Evolutionary conservation across 2,329 filamentous ascomycete genomes (phyloP).

Genomic region (Xylariales sp.): DNA sequence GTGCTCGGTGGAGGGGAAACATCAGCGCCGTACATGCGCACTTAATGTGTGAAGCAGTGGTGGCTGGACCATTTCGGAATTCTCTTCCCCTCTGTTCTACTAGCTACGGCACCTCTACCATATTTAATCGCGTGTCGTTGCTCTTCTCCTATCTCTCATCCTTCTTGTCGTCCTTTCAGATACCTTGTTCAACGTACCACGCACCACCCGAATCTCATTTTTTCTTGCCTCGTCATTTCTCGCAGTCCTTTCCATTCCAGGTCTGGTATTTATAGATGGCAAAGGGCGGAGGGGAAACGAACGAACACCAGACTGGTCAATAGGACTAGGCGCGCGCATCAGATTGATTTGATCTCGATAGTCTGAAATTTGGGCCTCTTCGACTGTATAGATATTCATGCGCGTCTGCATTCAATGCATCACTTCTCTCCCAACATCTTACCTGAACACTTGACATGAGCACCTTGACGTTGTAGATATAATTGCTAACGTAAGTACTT

Average conservation of each 20-base stretch:
- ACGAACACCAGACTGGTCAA: constrained; percentile 17
- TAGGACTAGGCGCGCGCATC: constrained; percentile 18
- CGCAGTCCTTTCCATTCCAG: constrained; percentile 14
- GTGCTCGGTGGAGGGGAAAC: constrained; percentile 21
- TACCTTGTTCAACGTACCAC: constrained; percentile 57
- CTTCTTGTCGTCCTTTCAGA: constrained; percentile 34
- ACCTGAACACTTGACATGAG: too few relatives aligned
- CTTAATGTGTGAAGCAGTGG: constrained; percentile 33
- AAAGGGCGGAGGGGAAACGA: constrained; percentile 17
- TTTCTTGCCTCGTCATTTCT: constrained; percentile 14
- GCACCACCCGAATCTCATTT: constrained; percentile 13
- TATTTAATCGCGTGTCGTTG: constrained; percentile 33
- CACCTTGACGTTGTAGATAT: too few relatives aligned
- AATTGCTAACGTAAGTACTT: too few relatives aligned
- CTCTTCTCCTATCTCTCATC: constrained; percentile 21
- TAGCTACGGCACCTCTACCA: constrained; percentile 40
- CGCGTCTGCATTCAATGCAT: constrained; percentile 6
- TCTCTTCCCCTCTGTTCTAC: constrained; percentile 42
- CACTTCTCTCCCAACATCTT: constrained; percentile 8
- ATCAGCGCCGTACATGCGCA: constrained; percentile 24
- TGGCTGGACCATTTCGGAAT: constrained; percentile 34
- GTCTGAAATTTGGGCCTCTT: constrained; percentile 18
- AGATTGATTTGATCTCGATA: constrained; percentile 23
- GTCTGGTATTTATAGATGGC: constrained; percentile 18
- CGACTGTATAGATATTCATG: constrained; percentile 23